A percentile compares a stretch with the other conserved stretches of the same genome.
Evolutionary conservation across 352 stramenopile genomes (phyloP).

Genomic region (Globisporangium camurandrum): DNA sequence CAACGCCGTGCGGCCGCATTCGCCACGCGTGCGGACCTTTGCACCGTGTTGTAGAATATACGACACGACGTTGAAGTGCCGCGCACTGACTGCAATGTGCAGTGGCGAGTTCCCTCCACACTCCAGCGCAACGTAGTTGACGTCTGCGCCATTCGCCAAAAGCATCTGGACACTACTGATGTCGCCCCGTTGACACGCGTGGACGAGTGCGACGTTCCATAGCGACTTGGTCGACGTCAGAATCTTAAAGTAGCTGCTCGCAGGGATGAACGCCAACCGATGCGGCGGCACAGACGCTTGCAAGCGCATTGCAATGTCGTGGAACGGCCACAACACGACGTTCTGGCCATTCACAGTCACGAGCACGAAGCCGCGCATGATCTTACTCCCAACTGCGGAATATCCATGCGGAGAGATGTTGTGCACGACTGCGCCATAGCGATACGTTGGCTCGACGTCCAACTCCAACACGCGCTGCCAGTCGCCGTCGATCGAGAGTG

Average conservation of each 20-base stretch:
- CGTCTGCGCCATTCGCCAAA: conserved; percentile 76
- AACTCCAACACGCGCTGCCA: conserved; percentile 78
- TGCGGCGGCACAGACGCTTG: conserved; percentile 62
- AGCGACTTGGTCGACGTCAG: conserved; percentile 80
- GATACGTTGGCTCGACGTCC: conserved; percentile 77
- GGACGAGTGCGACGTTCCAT: conserved; percentile 85
- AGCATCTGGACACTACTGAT: conserved; percentile 85
- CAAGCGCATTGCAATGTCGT: conserved; percentile 57
- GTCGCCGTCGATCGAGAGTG: conserved; percentile 81
- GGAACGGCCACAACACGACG: conserved; percentile 80
- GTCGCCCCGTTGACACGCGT: conserved; percentile 79
- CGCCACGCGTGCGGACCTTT: conserved; percentile 66
- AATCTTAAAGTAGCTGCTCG: conserved; percentile 83
- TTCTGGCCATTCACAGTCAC: conserved; percentile 85
- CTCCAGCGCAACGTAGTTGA: conserved; percentile 84
- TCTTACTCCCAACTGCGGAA: conserved; percentile 61
- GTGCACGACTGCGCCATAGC: conserved; percentile 72
- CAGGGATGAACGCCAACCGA: conserved; percentile 79
- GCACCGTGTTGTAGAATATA: conserved; percentile 82
- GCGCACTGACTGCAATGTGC: conserved; percentile 67
- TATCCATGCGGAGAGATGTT: conserved; percentile 70
- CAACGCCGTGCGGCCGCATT: conserved; percentile 59
- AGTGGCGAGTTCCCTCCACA: conserved; percentile 73
- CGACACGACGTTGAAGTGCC: conserved; percentile 84
- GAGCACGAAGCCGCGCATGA: conserved; percentile 70